Base-by-base conservation (phyloP, 441 rosid genomes). In the Croton laevigatus region DNA sequence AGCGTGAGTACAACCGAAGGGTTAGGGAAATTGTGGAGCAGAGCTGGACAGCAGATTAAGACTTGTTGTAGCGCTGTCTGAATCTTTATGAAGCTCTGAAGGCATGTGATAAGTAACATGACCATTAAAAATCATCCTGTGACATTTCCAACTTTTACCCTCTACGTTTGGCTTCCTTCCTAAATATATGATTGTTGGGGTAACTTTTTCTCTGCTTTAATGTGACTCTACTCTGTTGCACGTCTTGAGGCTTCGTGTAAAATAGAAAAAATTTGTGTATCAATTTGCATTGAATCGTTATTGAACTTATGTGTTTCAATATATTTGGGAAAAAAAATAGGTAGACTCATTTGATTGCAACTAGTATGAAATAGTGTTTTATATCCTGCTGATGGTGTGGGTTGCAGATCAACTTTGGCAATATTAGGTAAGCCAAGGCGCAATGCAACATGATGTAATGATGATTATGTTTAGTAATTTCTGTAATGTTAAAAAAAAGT, bases 1-100 rank as follows among this genome's bases (percentile, higher is more conserved):
- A 86, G 77, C 82, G 88, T 0, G 88, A 86, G 60, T 84, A 86
- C 83, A 86, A 86, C 60, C 74, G 87, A 13, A 78, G 85, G 68
- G 88, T 86, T 36, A 74, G 87, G 71, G 90, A 84, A 57, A 77
- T 84, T 37, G 90, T 86, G 77, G 87, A 86, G 81, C 90, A 84
- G 83, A 83, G 88, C 79, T 82, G 90, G 88, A 86, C 88, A 1
- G 88, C 88, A 0, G 88, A 86, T 69, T 83, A 65, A 62, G 42
- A 14, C 32, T 14, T 10, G 52, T 14, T 8, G 32, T 27, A 27
- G 32, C 32, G 32, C 53, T n/a, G 19, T 38, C 66, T 20, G 17
- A 48, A 34, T 45, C 59, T 23, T 32, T 40, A 13, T 69, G 64
- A 66, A 65, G 73, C 66, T 64, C 36, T 62, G 38, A 27, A 20